These are phyloP conservation scores for Aegilops bicornis DNA, from an alignment of 176 grass and related monocot species.

Conservation along the genomic window DNA sequence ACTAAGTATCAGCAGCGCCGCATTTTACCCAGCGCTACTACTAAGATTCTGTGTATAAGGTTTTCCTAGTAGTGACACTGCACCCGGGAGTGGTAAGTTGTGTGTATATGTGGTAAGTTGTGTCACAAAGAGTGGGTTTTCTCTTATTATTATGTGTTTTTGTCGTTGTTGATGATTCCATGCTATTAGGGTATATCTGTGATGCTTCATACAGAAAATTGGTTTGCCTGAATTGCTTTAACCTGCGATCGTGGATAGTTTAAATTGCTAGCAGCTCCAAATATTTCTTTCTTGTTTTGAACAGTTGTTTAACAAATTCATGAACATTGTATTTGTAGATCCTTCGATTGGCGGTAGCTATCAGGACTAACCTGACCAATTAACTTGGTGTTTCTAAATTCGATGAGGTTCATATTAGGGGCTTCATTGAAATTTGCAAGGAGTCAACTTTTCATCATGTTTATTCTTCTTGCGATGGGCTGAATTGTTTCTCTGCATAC, in stretches of 20 bases:
- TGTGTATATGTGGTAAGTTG: background rate
- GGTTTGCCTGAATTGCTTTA: background rate
- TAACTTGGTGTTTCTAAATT: background rate
- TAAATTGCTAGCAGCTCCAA: background rate
- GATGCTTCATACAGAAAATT: background rate
- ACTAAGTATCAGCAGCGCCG: too few species aligned
- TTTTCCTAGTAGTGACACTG: too few species aligned
- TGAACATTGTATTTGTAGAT: background rate
- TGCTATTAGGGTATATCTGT: background rate
- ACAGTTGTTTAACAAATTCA: background rate
- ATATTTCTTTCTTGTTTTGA: background rate
- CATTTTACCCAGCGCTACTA: too few species aligned
- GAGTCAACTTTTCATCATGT: background rate
- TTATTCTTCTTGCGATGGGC: background rate
- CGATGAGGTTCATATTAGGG: background rate
- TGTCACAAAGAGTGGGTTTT: background rate
- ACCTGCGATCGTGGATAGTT: background rate
- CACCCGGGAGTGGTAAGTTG: too few species aligned
- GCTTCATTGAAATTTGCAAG: background rate
- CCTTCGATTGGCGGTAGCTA: too few species aligned
- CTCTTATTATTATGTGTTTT: background rate
- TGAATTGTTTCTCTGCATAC: background rate
- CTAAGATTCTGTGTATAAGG: too few species aligned
- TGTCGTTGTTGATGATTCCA: background rate
- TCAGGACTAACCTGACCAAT: background rate